These are phyloP conservation scores for Allomyces javanicus DNA, from an alignment of 192 early-diverging fungal genomes.

Conservation along the genomic window DNA sequence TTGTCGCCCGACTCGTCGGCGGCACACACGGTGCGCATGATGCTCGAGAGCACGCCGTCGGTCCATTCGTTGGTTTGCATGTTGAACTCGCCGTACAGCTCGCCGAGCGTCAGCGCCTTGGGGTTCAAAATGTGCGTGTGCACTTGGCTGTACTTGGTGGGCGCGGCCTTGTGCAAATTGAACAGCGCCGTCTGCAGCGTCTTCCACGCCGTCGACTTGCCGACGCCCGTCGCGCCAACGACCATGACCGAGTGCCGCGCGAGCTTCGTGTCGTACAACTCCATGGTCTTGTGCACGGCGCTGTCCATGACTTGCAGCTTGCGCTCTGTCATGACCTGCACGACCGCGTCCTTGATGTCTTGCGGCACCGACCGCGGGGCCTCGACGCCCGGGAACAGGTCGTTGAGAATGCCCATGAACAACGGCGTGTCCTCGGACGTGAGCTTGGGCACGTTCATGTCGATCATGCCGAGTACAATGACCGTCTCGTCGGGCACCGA, in stretches of 20 bases:
- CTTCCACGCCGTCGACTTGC: conserved; percentile 84
- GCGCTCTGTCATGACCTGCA: conserved; percentile 50
- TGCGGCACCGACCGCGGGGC: conserved; percentile 59
- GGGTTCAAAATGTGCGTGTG: conserved; percentile 89
- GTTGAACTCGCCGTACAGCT: conserved; percentile 87
- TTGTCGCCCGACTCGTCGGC: conserved; percentile 79
- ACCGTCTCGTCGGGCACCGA: conserved; percentile 67
- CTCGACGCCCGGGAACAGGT: conserved; percentile 84
- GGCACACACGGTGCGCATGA: conserved; percentile 78
- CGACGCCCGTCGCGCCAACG: conserved; percentile 93
- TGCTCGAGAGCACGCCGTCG: conserved; percentile 92
- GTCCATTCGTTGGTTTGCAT: conserved; percentile 98
- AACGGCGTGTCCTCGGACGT: conserved; percentile 84
- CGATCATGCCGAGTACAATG: conserved; percentile 85
- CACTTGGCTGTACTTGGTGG: conserved; percentile 49
- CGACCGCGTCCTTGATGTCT: conserved; percentile 48
- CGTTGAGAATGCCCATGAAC: conserved; percentile 64
- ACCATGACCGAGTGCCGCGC: conserved; percentile 99
- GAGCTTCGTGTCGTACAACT: conserved; percentile 92
- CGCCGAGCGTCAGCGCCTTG: conserved; percentile 92
- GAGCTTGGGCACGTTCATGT: conserved; percentile 94
- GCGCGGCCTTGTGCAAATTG: conserved; percentile 41
- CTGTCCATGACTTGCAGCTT: conserved; percentile 49
- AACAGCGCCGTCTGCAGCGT: conserved; percentile 76
- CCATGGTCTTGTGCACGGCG: conserved; percentile 93